phyloP scores from a whole-genome alignment of 345 rosid genomes.

The Punica granatum region DNA sequence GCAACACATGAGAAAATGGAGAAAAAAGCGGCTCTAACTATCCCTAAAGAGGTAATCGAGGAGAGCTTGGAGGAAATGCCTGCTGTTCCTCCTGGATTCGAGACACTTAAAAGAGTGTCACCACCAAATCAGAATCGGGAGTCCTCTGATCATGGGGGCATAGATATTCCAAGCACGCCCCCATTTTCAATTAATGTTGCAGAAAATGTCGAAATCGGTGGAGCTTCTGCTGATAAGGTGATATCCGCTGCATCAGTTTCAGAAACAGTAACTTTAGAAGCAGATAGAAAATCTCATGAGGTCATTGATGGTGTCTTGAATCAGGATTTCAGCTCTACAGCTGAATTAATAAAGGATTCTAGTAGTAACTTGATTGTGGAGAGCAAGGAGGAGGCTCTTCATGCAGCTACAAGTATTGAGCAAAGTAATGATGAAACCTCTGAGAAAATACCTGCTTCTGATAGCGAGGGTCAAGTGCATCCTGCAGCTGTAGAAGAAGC shows the following conservation, averaged over 20 bases:
- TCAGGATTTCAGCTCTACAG: background rate
- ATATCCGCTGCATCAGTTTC: background rate
- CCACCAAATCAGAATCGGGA: background rate
- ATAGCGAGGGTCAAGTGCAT: background rate
- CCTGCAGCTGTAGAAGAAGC: background rate
- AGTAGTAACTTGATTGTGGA: background rate
- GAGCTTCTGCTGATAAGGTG: background rate
- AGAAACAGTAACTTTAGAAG: background rate
- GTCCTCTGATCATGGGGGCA: slow-evolving; percentile 4
- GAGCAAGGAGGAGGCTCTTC: background rate
- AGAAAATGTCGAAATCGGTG: background rate
- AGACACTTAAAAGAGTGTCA: slow-evolving; percentile 10
- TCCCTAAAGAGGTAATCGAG: slow-evolving; percentile 4
- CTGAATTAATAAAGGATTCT: background rate
- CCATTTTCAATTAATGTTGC: slow-evolving; percentile 2
- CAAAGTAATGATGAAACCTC: background rate
- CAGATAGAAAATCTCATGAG: slow-evolving; percentile 2
- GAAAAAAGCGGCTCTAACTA: slow-evolving; percentile 4
- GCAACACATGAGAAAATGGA: background rate
- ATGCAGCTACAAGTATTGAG: background rate
- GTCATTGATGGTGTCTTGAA: background rate
- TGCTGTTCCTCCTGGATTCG: slow-evolving; percentile 21
- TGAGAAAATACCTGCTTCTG: background rate
- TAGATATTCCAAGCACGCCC: background rate
- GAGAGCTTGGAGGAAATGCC: slow-evolving; percentile 22